phyloP scores from a whole-genome alignment of 1,139 yeast species.

The Geotrichum histeridarum region DNA sequence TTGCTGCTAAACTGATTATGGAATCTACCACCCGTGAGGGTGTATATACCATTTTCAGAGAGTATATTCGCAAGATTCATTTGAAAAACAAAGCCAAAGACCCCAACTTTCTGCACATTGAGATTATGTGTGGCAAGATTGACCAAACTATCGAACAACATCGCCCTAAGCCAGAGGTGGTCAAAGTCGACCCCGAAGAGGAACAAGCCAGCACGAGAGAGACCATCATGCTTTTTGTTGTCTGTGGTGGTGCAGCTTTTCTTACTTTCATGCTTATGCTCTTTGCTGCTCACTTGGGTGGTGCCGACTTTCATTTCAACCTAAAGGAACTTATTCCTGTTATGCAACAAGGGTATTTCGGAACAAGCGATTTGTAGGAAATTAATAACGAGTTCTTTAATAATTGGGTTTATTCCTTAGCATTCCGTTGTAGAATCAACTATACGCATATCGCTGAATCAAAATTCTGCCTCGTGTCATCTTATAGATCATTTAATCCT shows the following conservation, averaged over 20 bases:
- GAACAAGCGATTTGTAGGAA: conserved; percentile 12
- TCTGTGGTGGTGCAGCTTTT: conserved; percentile 24
- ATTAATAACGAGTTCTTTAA: neutral
- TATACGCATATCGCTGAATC: no score
- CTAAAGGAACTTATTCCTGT: conserved; percentile 13
- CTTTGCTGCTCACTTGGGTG: conserved; percentile 27
- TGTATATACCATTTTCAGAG: conserved; percentile 68
- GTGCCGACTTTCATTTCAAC: conserved; percentile 25
- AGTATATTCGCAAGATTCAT: conserved; percentile 71
- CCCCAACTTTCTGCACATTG: conserved; percentile 81
- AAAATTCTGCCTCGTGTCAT: no score
- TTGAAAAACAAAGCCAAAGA: conserved; percentile 72
- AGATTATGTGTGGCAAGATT: conserved; percentile 79
- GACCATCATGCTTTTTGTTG: conserved; percentile 23
- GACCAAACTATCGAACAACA: conserved; percentile 72
- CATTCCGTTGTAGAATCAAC: neutral
- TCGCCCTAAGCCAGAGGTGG: conserved; percentile 24
- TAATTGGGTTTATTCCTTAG: neutral
- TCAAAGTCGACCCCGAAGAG: conserved; percentile 16
- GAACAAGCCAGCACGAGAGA: conserved; percentile 22
- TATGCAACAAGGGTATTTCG: conserved; percentile 15
- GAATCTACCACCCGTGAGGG: conserved; percentile 70
- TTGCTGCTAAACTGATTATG: conserved; percentile 72
- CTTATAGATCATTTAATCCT: no score
- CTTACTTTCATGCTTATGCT: conserved; percentile 28